Evolutionary conservation across 768 basidiomycete species (phyloP).

Genomic region (Lactarius indigo): DNA sequence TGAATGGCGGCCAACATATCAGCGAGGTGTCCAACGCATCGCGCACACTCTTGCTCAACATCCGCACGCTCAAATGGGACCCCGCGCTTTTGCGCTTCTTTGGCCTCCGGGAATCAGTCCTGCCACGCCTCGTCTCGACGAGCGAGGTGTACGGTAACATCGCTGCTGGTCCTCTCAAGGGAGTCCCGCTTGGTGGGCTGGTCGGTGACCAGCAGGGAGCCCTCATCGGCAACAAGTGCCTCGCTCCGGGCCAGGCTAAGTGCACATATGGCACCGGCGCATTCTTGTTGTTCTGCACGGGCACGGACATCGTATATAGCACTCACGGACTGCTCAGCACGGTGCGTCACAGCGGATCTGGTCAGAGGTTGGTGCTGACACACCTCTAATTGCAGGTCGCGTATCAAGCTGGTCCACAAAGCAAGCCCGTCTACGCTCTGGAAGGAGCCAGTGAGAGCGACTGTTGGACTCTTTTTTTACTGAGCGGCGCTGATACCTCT

Average conservation of each 20-base stretch:
- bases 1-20: conserved; percentile 66
- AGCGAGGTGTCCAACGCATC: conserved; percentile 96
- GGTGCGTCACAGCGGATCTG: conserved; percentile 37
- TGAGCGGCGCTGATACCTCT: background rate
- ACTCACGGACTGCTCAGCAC: conserved; percentile 87
- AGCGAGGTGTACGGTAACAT: conserved; percentile 90
- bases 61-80: conserved; percentile 81
- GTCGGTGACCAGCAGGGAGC: conserved; percentile 99
- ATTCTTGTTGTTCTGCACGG: conserved; percentile 95
- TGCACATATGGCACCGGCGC: conserved; percentile 98
- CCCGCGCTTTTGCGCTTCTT: conserved; percentile 83
- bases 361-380: background rate
- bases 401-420: conserved; percentile 77
- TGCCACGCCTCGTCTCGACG: conserved; percentile 86
- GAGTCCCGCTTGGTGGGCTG: conserved; percentile 85
- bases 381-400: conserved; percentile 54
- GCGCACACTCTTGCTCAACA: conserved; percentile 87
- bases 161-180: conserved; percentile 58
- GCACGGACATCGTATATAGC: conserved; percentile 80
- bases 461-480: background rate
- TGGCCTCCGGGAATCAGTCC: conserved; percentile 65
- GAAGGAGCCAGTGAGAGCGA: conserved; percentile 87
- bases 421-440: conserved; percentile 85
- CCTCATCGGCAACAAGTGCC: conserved; percentile 92
- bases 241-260: conserved; percentile 89